Evolutionary conservation across 352 stramenopile species (phyloP).

Genomic region (Phytophthora tentaculata): DNA sequence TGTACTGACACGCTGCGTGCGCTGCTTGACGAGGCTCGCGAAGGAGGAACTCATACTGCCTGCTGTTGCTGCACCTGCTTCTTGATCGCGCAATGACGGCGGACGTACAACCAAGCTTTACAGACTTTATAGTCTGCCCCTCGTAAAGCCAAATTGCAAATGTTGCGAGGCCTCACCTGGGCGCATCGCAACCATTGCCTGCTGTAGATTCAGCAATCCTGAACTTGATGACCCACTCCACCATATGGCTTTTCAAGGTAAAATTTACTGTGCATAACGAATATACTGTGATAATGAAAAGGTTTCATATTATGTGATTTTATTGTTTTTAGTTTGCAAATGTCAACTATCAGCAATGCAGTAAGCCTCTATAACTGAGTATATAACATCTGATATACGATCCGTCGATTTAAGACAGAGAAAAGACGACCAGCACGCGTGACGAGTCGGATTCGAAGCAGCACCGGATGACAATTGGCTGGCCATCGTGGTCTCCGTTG

Average conservation of each 20-base stretch:
- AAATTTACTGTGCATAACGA: neutral
- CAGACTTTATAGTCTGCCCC: slow-evolving; percentile 8
- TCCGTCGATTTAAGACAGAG: slow-evolving; percentile 7
- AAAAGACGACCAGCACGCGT: slow-evolving; percentile 14
- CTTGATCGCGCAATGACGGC: neutral
- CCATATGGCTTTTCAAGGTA: slow-evolving; percentile 22
- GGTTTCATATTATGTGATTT: neutral
- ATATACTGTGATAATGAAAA: slow-evolving; percentile 7
- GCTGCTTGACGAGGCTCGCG: slow-evolving; percentile 27
- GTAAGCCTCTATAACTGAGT: slow-evolving; percentile 7
- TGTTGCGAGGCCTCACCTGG: slow-evolving; percentile 2
- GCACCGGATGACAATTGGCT: slow-evolving; percentile 14
- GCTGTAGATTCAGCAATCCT: slow-evolving; percentile 24
- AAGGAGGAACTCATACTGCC: slow-evolving; percentile 19
- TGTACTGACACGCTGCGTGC: slow-evolving; percentile 36
- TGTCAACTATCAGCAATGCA: no score
- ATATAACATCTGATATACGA: slow-evolving; percentile 37
- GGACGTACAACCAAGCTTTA: neutral
- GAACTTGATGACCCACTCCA: slow-evolving; percentile 18
- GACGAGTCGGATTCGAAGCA: neutral
- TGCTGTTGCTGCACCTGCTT: slow-evolving; percentile 4
- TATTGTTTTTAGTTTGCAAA: no score
- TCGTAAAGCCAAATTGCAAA: slow-evolving; percentile 27
- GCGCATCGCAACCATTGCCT: slow-evolving; percentile 15
- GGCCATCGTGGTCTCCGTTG: neutral